A percentile compares a stretch with the other conserved stretches of the same genome.
These are phyloP conservation scores for Solanum gracilifrons DNA, from an alignment of 257 asterid genomes.

Conservation along the genomic window DNA sequence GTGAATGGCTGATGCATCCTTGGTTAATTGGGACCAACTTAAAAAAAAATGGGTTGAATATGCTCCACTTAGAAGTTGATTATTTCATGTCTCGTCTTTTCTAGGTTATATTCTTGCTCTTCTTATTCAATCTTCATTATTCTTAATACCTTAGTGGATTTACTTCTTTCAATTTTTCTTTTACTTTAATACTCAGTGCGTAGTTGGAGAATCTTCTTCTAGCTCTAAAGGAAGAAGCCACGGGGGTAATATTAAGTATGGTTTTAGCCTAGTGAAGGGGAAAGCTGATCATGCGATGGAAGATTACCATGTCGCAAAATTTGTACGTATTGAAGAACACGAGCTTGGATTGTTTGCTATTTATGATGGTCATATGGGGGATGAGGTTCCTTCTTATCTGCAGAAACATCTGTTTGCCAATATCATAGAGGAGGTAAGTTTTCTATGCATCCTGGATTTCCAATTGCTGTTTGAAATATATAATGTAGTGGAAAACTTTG, in stretches of 20 bases:
- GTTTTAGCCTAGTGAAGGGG: constrained; percentile 47
- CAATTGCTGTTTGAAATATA: not conserved
- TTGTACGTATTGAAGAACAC: constrained; percentile 11
- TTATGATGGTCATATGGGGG: constrained; percentile 36
- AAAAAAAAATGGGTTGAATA: not conserved
- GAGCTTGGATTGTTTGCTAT: constrained; percentile 40
- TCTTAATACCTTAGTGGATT: not conserved
- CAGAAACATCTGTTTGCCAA: constrained; percentile 27
- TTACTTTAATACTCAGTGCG: constrained; percentile 11
- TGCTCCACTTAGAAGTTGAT: not conserved
- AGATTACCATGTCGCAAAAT: constrained; percentile 76
- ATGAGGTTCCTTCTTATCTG: constrained; percentile 29
- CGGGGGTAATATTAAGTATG: constrained; percentile 29
- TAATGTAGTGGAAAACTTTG: not conserved
- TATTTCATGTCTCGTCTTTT: not conserved
- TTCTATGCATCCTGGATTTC: not conserved
- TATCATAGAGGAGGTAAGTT: constrained; percentile 29
- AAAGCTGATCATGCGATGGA: constrained; percentile 78
- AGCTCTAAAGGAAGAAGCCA: constrained; percentile 24
- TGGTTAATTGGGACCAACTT: not conserved
- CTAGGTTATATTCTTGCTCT: not conserved
- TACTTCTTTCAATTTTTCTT: not conserved
- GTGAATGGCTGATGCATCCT: not conserved
- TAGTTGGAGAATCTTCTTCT: constrained; percentile 23
- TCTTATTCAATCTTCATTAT: not conserved